Conservation (phyloP, 129 eudicot genomes). For the Flaveria brownii region DNA sequence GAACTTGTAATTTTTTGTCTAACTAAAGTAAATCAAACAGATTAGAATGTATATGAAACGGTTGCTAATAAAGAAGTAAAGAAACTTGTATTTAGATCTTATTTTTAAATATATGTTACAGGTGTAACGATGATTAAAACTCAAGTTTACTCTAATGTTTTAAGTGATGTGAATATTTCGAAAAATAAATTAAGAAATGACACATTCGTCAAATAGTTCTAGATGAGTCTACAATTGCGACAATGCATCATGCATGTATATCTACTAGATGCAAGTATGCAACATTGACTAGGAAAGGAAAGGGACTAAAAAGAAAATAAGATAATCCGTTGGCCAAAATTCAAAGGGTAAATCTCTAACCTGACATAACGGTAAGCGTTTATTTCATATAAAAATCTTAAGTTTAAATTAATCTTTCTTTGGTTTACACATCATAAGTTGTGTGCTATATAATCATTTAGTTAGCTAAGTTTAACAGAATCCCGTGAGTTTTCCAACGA, state of each 20-base stretch:
- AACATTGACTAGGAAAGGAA: conserved; percentile 33
- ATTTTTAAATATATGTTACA: neutral
- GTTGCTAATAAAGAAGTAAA: neutral
- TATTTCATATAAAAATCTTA: no score
- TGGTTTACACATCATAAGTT: no score
- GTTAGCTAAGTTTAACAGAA: no score
- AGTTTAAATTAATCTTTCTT: no score
- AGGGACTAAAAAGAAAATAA: conserved; percentile 17
- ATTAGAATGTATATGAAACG: no score
- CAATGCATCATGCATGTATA: conserved; percentile 18
- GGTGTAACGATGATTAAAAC: neutral
- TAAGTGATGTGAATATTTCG: neutral
- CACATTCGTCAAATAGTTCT: conserved; percentile 26
- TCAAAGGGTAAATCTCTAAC: neutral
- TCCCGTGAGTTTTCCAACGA: no score
- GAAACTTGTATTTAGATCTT: neutral
- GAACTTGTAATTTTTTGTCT: no score
- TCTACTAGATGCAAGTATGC: conserved; percentile 11
- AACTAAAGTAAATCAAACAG: no score
- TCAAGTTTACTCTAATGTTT: neutral
- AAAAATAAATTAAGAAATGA: neutral
- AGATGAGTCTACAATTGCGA: conserved; percentile 15
- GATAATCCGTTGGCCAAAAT: conserved; percentile 3
- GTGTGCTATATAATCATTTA: no score
- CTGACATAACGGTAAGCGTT: no score